phyloP scores from a whole-genome alignment of 345 rosid species.

The Arabis hirsuta region DNA sequence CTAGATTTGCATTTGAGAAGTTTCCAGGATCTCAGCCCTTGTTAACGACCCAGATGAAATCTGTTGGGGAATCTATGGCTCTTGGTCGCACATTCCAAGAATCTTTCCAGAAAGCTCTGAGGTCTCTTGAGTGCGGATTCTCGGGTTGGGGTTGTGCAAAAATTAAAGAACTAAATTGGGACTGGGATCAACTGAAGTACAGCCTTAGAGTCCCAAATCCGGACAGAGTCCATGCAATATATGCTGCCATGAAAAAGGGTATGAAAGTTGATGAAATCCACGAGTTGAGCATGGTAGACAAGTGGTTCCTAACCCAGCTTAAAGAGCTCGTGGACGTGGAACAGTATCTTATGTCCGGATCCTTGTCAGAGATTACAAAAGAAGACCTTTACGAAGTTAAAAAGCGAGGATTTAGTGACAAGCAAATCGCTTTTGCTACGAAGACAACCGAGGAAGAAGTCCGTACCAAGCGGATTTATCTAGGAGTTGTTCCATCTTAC shows the following conservation, averaged over 20 bases:
- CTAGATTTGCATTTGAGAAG: conserved; percentile 96
- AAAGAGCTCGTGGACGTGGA: conserved; percentile 88
- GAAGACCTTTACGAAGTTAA: conserved; percentile 84
- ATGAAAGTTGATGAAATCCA: conserved; percentile 85
- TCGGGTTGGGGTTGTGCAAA: conserved; percentile 90
- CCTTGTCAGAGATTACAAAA: conserved; percentile 69
- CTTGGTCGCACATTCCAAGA: conserved; percentile 95
- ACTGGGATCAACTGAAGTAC: conserved; percentile 89
- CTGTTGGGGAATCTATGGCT: conserved; percentile 97
- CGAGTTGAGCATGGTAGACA: conserved; percentile 84
- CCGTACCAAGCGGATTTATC: conserved; percentile 60
- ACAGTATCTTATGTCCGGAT: conserved; percentile 68
- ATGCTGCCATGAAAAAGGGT: conserved; percentile 97
- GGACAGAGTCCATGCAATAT: conserved; percentile 77
- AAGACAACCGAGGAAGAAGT: conserved; percentile 87
- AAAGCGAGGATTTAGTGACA: conserved; percentile 88
- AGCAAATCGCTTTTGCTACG: conserved; percentile 92
- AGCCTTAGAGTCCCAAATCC: conserved; percentile 89
- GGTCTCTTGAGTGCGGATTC: conserved; percentile 85
- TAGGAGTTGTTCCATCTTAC: conserved; percentile 83
- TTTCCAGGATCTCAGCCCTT: conserved; percentile 94
- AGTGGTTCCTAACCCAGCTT: conserved; percentile 94
- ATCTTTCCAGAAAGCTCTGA: conserved; percentile 93
- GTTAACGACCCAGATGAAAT: conserved; percentile 95
- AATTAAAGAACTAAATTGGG: conserved; percentile 83